Conservation (phyloP, 2,329 filamentous ascomycete genomes). For the Ophiocordyceps camponoti-saundersi region DNA sequence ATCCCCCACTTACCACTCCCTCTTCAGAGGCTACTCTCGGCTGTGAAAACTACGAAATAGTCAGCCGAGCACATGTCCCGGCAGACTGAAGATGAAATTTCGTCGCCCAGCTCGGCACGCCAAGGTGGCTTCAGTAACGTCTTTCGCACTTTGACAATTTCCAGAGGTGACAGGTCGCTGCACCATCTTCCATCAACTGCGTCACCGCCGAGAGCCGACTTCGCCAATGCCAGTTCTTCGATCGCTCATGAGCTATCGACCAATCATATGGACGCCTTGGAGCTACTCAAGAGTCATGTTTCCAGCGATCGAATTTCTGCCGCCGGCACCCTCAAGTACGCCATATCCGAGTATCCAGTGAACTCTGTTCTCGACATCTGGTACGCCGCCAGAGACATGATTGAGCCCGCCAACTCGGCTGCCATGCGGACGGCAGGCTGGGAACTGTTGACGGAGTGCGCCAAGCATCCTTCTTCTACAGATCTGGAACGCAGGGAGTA, state of each 20-base stretch:
- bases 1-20: background rate
- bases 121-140: constrained; percentile 43
- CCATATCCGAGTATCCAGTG: constrained; percentile 41
- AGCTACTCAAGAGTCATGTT: constrained; percentile 34
- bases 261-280: constrained; percentile 35
- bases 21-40: background rate
- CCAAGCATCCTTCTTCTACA: constrained; percentile 43
- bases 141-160: constrained; percentile 43
- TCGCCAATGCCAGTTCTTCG: constrained; percentile 23
- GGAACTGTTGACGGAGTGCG: constrained; percentile 48
- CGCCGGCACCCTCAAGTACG: constrained; percentile 36
- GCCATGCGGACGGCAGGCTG: constrained; percentile 42
- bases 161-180: constrained; percentile 31
- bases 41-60: background rate
- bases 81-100: constrained; percentile 36
- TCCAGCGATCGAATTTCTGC: constrained; percentile 37
- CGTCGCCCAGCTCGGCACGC: constrained; percentile 36
- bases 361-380: constrained; percentile 45
- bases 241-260: constrained; percentile 26
- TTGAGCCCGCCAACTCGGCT: constrained; percentile 36
- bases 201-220: constrained; percentile 24
- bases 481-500: constrained; percentile 50
- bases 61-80: constrained; percentile 39
- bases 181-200: constrained; percentile 22
- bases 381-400: constrained; percentile 48